Conservation (phyloP, 371 early-diverging fungal species). For the Zychaea mexicana region DNA sequence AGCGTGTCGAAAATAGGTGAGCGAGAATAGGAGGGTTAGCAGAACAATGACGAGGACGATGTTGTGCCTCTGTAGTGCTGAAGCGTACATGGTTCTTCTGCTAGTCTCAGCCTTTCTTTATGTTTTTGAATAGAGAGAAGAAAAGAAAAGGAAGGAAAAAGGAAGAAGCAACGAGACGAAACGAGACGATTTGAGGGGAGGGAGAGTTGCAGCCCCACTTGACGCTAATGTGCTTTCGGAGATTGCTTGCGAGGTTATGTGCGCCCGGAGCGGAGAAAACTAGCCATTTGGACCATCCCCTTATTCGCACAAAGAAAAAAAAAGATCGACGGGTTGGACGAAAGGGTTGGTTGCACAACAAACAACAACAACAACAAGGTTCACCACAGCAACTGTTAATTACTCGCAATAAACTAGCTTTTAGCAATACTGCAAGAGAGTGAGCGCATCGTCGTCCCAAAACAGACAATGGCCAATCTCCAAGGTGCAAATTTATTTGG, state of each 20-base stretch:
- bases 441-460: too few species aligned
- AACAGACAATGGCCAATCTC: too few species aligned
- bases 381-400: too few species aligned
- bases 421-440: too few species aligned
- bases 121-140: too few species aligned
- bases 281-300: too few species aligned
- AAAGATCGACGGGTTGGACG: conserved; percentile 8
- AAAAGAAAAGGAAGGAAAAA: conserved; percentile 1
- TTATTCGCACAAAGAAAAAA: neutral
- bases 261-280: neutral
- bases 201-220: too few species aligned
- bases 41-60: conserved; percentile 18
- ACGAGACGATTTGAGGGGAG: too few species aligned
- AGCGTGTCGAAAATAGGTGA: conserved; percentile 19
- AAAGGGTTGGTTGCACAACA: neutral
- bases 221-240: neutral
- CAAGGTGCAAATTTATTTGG: too few species aligned
- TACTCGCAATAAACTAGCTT: too few species aligned
- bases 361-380: too few species aligned
- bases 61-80: conserved; percentile 20
- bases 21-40: conserved; percentile 15
- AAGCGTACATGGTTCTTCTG: conserved; percentile 8
- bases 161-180: neutral
- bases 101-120: neutral
- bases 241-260: too few species aligned